Percentiles rank a stretch among this genome's conserved stretches.
Evolutionary conservation across 495 filamentous ascomycete genomes (phyloP).

Genomic region (Penicillium robsamsonii): DNA sequence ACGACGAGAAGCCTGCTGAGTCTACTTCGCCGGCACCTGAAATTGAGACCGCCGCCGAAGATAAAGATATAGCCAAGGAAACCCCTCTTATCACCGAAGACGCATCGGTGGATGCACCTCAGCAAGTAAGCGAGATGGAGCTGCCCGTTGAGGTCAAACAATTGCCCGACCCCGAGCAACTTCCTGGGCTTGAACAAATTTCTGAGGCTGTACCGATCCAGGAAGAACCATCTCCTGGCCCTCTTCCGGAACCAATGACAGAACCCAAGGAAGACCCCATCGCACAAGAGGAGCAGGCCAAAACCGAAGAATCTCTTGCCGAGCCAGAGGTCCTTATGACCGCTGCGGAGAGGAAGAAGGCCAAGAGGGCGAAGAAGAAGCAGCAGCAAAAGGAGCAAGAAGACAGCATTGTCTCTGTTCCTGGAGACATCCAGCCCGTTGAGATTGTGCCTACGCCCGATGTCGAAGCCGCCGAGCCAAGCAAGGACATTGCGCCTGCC

Average conservation of each 20-base stretch:
- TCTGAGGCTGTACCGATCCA: not conserved
- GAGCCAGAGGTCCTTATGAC: slow-evolving; percentile 20
- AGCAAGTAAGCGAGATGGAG: slow-evolving; percentile 7
- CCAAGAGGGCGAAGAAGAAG: slow-evolving; percentile 26
- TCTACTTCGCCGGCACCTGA: slow-evolving; percentile 10
- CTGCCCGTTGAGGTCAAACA: not conserved
- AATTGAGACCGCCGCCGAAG: slow-evolving; percentile 1
- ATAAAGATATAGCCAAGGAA: slow-evolving; percentile 4
- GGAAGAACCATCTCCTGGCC: not conserved
- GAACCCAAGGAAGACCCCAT: not conserved
- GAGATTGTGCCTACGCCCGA: slow-evolving; percentile 4
- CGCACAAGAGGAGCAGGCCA: not conserved
- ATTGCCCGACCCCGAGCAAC: slow-evolving; percentile 5
- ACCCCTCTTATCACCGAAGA: not conserved
- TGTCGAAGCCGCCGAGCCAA: slow-evolving; percentile 1
- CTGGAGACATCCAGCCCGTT: slow-evolving; percentile 7
- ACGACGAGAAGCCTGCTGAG: slow-evolving; percentile 20
- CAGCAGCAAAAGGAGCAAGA: slow-evolving; percentile 16
- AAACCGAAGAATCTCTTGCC: slow-evolving; percentile 2
- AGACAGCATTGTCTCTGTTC: slow-evolving; percentile 8
- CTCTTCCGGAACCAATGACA: not conserved
- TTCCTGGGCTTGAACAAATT: not conserved
- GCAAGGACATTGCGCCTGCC: slow-evolving; percentile 1
- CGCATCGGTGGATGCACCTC: not conserved
- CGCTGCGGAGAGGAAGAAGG: slow-evolving; percentile 41